Base-by-base conservation (phyloP, 2,329 filamentous ascomycete species). In the Madurella mycetomatis region DNA sequence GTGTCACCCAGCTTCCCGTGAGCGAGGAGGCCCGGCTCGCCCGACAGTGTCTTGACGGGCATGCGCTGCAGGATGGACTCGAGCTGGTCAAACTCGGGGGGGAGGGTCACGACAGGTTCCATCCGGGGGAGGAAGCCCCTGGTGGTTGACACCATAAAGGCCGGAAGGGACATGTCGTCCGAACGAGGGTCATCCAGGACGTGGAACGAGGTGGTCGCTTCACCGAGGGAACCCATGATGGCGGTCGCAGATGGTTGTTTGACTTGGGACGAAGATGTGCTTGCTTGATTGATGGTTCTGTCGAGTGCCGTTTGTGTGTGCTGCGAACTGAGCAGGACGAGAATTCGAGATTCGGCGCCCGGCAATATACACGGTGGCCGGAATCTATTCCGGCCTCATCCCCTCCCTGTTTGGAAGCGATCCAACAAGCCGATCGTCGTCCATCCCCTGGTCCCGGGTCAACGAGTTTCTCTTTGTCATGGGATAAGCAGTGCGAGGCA, bases 61-160 rank as follows among this genome's bases (percentile, higher is more conserved):
- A 94, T 89, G 56, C 85, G 83, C 55, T 84, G 77, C 32, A 92
- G 79, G 58, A 95, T 78, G 19, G 82, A 83, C 69, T 89, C 84
- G 34, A 95, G 77, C 4, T 81, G 73, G 37, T 83, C 79, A 67
- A 96, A 96, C 68, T 87, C 87, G 13, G 77, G 62, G 17, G 92
- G 91, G 0, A 96, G 81, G 9, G 76, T 69, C 47, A 76, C 73
- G 61, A 85, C 72, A 43, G 84, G 84, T 59, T 86, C 76, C 68
- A 78, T 77, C 13, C 87, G 81, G 12, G 88, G 87, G 34, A 92
- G 77, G 69, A 91, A 92, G 49, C 88, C 88, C 54, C 86, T 78
- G 4, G 82, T 81, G 18, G 83, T 89, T 43, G 87, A 90, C 40
- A 91, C 87, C 83, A 90, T 89, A 75, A 92, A 92, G 63, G 87